A percentile compares a stretch with the other conserved stretches of the same genome.
Conservation (phyloP, 176 grass and related monocot genomes). For the Carex littledalei region DNA sequence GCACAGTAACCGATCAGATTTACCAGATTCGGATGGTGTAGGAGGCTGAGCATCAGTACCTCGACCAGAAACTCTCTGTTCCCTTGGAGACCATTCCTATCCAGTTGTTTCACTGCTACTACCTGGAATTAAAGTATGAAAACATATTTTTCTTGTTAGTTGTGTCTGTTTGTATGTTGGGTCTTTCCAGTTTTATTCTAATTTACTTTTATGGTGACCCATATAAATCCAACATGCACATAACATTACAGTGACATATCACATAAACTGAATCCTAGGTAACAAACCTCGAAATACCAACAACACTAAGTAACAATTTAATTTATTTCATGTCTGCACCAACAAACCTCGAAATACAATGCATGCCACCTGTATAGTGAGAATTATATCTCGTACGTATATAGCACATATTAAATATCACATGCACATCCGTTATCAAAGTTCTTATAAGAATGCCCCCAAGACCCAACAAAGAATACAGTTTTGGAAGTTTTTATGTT, state of each 20-base stretch:
- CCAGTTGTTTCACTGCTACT: conserved; percentile 89
- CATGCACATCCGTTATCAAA: neutral
- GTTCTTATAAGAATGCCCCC: neutral
- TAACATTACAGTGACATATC: neutral
- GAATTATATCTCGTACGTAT: neutral
- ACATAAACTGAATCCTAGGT: neutral
- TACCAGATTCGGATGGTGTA: conserved; percentile 84
- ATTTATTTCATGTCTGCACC: neutral
- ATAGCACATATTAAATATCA: neutral
- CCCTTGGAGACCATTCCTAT: conserved; percentile 84
- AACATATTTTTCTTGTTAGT: conserved; percentile 19
- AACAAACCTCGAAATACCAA: neutral
- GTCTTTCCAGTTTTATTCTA: neutral
- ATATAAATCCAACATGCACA: neutral
- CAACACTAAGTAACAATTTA: neutral
- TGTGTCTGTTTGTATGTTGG: neutral
- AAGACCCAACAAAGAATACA: neutral
- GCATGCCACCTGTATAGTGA: neutral
- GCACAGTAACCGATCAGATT: conserved; percentile 90
- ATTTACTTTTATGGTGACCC: neutral
- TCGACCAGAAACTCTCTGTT: conserved; percentile 91
- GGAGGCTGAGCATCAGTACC: conserved; percentile 86
- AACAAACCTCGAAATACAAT: neutral
- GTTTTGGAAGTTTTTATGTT: neutral
- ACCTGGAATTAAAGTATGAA: conserved; percentile 39